Base-by-base conservation (phyloP, 2,329 filamentous ascomycete genomes). In the Myriosclerotinia scirpicola region DNA sequence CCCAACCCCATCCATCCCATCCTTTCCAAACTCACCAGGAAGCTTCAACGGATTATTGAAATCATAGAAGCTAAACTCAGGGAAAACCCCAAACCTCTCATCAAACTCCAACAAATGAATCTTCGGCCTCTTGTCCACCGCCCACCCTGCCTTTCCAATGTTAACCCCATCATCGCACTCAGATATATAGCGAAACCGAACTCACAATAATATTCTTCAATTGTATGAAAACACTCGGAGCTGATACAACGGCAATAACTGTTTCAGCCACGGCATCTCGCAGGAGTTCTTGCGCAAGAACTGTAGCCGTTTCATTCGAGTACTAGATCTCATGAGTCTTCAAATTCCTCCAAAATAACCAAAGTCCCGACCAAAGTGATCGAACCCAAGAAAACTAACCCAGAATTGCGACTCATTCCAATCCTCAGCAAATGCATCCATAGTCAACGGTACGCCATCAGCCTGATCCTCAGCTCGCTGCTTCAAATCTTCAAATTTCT, bases 401-500 rank as follows among this genome's bases (percentile, higher is more conserved):
- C 91, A 95, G 74, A 95, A 95, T 78, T 94, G 91, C 69, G 86
- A 90, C 74, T 89, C 85, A 74, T 93, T 91, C 91, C 91, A 95
- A 77, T 94, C 89, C 78, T 94, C 91, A 1, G 82, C 82, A 73
- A 94, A 95, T 1, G 84, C 80, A 40, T 90, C 86, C 85, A 94
- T 94, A 52, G 79, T 83, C 44, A 85, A 78, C 59, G 67, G 63
- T 36, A 64, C 62, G n/a, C 62, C 48, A 60, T 66, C 53, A 68
- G 82, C 81, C 17, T 83, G 81, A 56, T 83, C 79, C 74, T 90
- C 88, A 1, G 87, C 86, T 46, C 82, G 80, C 14, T 80, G 79
- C 77, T 87, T 87, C 63, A 94, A 80, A 69, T 87, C 83, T 76
- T 90, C 86, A 71, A 94, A 92, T 61, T 85, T 83, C 73, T 87